These are phyloP conservation scores for Mycena chlorophos DNA, from an alignment of 768 basidiomycete genomes.

Conservation along the genomic window DNA sequence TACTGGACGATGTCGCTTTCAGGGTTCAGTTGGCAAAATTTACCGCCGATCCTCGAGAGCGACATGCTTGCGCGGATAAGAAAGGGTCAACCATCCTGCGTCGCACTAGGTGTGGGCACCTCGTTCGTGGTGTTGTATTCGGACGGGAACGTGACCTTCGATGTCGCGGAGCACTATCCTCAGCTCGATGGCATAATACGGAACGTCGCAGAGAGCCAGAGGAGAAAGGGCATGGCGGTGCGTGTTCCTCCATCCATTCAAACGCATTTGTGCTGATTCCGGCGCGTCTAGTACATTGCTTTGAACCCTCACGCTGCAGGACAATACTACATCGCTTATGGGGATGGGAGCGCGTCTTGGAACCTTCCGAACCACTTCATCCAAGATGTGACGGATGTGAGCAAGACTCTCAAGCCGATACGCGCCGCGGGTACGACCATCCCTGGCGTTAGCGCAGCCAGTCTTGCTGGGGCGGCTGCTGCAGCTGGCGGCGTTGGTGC, in stretches of 20 bases:
- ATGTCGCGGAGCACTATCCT: conserved; percentile 15
- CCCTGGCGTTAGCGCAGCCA: background rate
- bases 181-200: conserved; percentile 17
- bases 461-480: background rate
- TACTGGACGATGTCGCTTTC: conserved; percentile 10
- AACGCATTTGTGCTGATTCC: background rate
- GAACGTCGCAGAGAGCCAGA: conserved; percentile 10
- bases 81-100: conserved; percentile 12
- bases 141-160: conserved; percentile 18
- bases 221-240: conserved; percentile 19
- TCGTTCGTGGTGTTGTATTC: conserved; percentile 17
- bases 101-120: conserved; percentile 15
- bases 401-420: conserved; percentile 12
- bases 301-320: conserved; percentile 17
- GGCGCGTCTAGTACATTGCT: conserved; percentile 11
- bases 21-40: conserved; percentile 10
- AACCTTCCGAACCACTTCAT: conserved; percentile 17
- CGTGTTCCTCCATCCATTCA: background rate
- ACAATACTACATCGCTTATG: conserved; percentile 19
- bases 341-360: conserved; percentile 18
- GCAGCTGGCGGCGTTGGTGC: background rate
- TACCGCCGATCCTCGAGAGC: too few species aligned
- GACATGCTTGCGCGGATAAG: conserved; percentile 11
- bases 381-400: conserved; percentile 17
- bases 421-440: background rate